These are phyloP conservation scores for Ottelia alismoides DNA, from an alignment of 106 monocot genomes.

Conservation along the genomic window DNA sequence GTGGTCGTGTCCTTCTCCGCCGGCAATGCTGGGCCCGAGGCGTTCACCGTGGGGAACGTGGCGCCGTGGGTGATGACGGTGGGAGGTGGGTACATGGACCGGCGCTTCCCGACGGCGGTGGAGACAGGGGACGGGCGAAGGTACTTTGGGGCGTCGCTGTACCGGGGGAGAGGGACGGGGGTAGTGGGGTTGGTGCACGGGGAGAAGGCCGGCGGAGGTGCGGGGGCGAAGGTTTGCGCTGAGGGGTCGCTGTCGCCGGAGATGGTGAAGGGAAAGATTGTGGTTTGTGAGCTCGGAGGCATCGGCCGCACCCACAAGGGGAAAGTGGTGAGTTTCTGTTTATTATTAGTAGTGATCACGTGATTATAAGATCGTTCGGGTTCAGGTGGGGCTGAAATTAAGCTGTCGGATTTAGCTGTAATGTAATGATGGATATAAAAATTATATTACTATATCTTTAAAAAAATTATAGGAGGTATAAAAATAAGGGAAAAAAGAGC, in stretches of 20 bases:
- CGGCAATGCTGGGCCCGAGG: slow-evolving; percentile 22
- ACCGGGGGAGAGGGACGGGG: slow-evolving; percentile 5
- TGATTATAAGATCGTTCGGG: too few relatives aligned
- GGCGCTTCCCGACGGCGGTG: slow-evolving; percentile 22
- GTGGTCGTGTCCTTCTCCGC: slow-evolving; percentile 29
- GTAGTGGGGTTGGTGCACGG: slow-evolving; percentile 10
- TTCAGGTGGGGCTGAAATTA: too few relatives aligned
- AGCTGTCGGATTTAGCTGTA: too few relatives aligned
- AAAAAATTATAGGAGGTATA: too few relatives aligned
- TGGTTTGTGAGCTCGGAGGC: slow-evolving; percentile 21
- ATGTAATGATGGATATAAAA: too few relatives aligned
- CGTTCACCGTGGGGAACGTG: slow-evolving; percentile 17
- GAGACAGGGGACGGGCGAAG: slow-evolving; percentile 18
- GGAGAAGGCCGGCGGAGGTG: neutral
- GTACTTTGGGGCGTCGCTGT: slow-evolving; percentile 20
- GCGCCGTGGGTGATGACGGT: slow-evolving; percentile 45
- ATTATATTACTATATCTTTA: too few relatives aligned
- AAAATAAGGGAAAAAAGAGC: too few relatives aligned
- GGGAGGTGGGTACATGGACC: slow-evolving; percentile 22
- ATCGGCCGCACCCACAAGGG: slow-evolving; percentile 21
- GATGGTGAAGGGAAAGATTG: slow-evolving; percentile 24
- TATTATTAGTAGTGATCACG: too few relatives aligned
- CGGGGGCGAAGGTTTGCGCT: slow-evolving; percentile 4
- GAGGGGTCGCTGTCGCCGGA: slow-evolving; percentile 5
- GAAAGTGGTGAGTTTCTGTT: too few relatives aligned